Base-by-base conservation (phyloP, 1,284 basidiomycete species). In the Cutaneotrichosporon arboriforme region DNA sequence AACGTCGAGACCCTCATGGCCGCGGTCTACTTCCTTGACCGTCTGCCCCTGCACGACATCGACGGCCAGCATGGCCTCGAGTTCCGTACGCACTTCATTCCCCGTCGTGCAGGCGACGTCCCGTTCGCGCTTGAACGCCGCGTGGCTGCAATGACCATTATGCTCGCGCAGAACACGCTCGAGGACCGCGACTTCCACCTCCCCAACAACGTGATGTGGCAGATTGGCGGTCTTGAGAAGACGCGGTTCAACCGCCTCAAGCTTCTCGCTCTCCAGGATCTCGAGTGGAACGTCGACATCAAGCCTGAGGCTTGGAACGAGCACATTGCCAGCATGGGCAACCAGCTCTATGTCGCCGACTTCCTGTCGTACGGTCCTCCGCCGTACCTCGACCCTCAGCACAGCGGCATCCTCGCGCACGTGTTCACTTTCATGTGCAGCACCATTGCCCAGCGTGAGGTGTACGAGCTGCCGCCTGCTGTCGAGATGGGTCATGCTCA, bases 1-100 rank as follows among this genome's bases (percentile, higher is more conserved):
- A 39, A 49, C 37, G 51, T 51, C 20, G 57, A 59, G 45, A 45
- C 39, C 2, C 40, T 59, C 45, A 26, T 59, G 8, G 53, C 53
- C 1, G 57, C 57, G 8, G 54, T 45, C 4, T 55, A 51, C 51
- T 59, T 52, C 33, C 39, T 59, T 7, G 51, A 59, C 31, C 41
- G 44, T n/a, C 40, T 59, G 8, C 49, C 53, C 20, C 37, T 59
- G 9, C 57, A 59, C 42, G 54, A 52, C 0, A 20, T 51, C 4
- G 53, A 53, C 35, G 48, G 48, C 23, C 23, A 44, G 31, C 34
- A 34, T 20, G 54, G 54, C 8, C 13, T 36, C 40, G 20, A 23
- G 15, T 45, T 55, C 40, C 49, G 49, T 18, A 21, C 33, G 17
- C 38, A 42, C 20, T 39, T 49, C 40, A 21, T 49, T 23, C 18